Evolutionary conservation across 2,329 filamentous ascomycete genomes (phyloP).

Genomic region (Chaetomiaceae sp.): DNA sequence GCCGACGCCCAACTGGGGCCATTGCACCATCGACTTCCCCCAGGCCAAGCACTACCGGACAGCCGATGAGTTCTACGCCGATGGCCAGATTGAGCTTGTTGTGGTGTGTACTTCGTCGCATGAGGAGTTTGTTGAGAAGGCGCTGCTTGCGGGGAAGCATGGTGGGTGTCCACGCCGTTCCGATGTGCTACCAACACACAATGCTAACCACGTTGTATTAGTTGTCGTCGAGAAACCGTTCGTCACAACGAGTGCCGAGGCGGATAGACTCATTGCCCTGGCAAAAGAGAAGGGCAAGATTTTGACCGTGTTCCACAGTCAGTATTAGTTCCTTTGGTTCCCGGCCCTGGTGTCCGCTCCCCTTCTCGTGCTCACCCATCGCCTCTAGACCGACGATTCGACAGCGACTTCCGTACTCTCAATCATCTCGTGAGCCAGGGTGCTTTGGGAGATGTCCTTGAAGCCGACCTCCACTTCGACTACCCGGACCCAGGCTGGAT

Average conservation of each 20-base stretch:
- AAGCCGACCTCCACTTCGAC: constrained; percentile 64
- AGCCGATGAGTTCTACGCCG: constrained; percentile 54
- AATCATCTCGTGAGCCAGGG: constrained; percentile 49
- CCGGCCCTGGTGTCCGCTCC: neutral
- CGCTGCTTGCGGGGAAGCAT: constrained; percentile 57
- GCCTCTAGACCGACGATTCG: constrained; percentile 37
- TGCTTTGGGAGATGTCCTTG: constrained; percentile 54
- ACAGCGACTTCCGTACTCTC: constrained; percentile 60
- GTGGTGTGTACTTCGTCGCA: constrained; percentile 57
- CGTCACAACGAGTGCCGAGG: constrained; percentile 53
- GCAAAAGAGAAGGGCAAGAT: constrained; percentile 43
- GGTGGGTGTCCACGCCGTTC: constrained; percentile 26
- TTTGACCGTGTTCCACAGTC: constrained; percentile 51
- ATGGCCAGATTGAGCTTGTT: constrained; percentile 55
- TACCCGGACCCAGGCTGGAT: constrained; percentile 42
- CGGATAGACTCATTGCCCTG: constrained; percentile 47
- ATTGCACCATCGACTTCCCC: constrained; percentile 47
- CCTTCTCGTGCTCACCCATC: constrained; percentile 19
- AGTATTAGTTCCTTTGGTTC: constrained; percentile 21
- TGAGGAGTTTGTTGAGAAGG: constrained; percentile 48
- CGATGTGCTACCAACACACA: too few species aligned
- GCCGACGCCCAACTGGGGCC: constrained; percentile 28
- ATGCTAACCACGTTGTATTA: constrained; percentile 16
- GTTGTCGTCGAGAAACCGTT: constrained; percentile 66
- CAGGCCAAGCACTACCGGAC: constrained; percentile 52